Evolutionary conservation across 2,329 filamentous ascomycete genomes (phyloP), one percentile per base, ranked within the genome.

Genomic region (Colletotrichum godetiae): DNA sequence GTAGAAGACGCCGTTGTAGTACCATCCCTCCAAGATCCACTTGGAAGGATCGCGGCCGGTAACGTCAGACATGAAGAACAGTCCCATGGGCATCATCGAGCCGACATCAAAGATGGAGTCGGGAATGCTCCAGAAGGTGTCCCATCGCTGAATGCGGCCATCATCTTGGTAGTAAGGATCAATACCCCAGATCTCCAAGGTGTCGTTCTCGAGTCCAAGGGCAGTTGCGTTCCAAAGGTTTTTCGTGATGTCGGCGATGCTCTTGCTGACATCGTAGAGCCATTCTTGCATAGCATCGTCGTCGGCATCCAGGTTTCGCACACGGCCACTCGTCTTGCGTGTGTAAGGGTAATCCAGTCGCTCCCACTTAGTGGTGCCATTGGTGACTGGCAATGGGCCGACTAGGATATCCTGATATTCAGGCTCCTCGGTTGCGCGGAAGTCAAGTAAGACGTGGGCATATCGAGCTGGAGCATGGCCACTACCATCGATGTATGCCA

Each of bases 1-100:
- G 76, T 90, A 91, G 73, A 87, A 87, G n/a, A 87, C 78, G 57
- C 85, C 84, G 69, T 89, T 86, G 76, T 89, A 90, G 19, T 88
- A 84, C 87, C 88, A 90, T 2, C 86, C 86, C 22, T 84, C 81
- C 0, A 89, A 77, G 15, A 78, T 81, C 89, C 89, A 91, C 46
- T 86, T 80, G 15, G 82, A 81, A 10, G 86, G 84, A 72, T 90
- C 85, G 6, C 86, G 82, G 0, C 87, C 86, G 0, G 87, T 89
- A 1, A 89, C 78, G 73, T 91, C 86, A 2, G 81, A 79, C 76
- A 82, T 82, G 76, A 85, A 80, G 67, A 80, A 84, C 1, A 89
- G 76, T 1, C 85, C 85, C 2, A 86, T 83, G 1, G 87, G 86
- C 12, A 87, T 79, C 13, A 88, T 78, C 2, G 85, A 85, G 49